phyloP scores from a whole-genome alignment of 805 yeast species.

The Myxozyma sirexii region DNA sequence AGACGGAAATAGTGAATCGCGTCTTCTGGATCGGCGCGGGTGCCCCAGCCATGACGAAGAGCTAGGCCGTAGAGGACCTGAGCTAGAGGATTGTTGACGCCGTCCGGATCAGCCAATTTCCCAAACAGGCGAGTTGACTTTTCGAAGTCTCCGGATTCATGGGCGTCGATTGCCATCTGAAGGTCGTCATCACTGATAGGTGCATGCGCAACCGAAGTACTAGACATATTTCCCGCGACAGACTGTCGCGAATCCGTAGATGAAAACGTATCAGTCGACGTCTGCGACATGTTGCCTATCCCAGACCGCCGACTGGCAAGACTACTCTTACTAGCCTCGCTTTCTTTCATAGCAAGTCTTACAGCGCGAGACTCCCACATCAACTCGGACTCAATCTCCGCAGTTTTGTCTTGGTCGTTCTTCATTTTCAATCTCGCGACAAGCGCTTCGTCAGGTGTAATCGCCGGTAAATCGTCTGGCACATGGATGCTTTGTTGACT shows the following conservation, averaged over 20 bases:
- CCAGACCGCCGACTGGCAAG: background rate
- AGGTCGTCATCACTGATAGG: conserved; percentile 25
- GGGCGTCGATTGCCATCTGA: conserved; percentile 39
- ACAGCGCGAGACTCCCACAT: conserved; percentile 22
- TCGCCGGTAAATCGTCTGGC: background rate
- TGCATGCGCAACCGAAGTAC: too few species aligned
- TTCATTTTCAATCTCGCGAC: background rate
- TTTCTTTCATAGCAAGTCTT: conserved; percentile 14
- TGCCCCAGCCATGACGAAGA: conserved; percentile 43
- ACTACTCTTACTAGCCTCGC: background rate
- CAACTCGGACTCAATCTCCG: background rate
- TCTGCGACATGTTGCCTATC: too few species aligned
- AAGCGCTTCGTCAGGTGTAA: background rate
- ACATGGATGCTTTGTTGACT: background rate
- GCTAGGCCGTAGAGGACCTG: conserved; percentile 41
- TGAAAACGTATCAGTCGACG: too few species aligned
- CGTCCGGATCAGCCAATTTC: conserved; percentile 37
- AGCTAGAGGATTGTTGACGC: conserved; percentile 38
- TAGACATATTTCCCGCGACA: background rate
- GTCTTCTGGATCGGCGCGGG: conserved; percentile 26
- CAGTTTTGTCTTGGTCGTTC: background rate
- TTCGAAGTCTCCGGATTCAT: conserved; percentile 36
- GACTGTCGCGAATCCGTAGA: background rate
- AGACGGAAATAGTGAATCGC: conserved; percentile 37
- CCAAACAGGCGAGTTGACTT: conserved; percentile 31